Evolutionary conservation across 306 rosid genomes (phyloP), one percentile per base, ranked within the genome.

Genomic region (Oemleria cerasiformis): DNA sequence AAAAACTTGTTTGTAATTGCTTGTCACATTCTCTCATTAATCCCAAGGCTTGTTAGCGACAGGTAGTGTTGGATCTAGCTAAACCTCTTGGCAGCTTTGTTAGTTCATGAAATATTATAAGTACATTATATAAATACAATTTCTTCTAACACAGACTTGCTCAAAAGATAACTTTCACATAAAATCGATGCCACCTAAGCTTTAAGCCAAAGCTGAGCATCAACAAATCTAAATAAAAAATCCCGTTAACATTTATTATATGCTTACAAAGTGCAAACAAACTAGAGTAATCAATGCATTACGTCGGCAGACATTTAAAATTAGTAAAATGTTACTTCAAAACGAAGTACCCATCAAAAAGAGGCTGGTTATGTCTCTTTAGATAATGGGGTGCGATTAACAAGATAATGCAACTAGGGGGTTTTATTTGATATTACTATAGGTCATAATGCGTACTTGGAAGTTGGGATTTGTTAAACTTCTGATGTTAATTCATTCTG

Each of bases 21-120:
- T 54, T 49, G 66, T 66, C 77, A 72, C 61, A 83, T 70, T 78
- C 74, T 34, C 65, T 69, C 62, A 25, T 71, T 57, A 55, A 73
- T 73, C 67, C 56, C 73, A 44, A 63, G 13, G 44, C 74, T 57
- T 66, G 60, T 49, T 49, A 20, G 36, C 51, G 59, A 62, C 71
- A 23, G 45, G 65, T 71, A 72, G 38, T 60, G 67, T 75, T 44
- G 75, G 75, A 73, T 76, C 74, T 58, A 79, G 73, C 79, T 79
- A 73, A 72, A 59, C 21, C 55, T 67, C 73, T 17, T 70, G 48
- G 79, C 75, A 68, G 57, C 63, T 30, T 55, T 72, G 19, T 3
- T 25, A 72, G 34, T 23, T 60, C 71, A 43, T 34, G 34, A 34
- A 3, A 66, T 23, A 51, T 21, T 20, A 42, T 65, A 69, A 40